These are phyloP conservation scores for Kwoniella mangroviensis DNA, from an alignment of 768 basidiomycete genomes.

Conservation along the genomic window DNA sequence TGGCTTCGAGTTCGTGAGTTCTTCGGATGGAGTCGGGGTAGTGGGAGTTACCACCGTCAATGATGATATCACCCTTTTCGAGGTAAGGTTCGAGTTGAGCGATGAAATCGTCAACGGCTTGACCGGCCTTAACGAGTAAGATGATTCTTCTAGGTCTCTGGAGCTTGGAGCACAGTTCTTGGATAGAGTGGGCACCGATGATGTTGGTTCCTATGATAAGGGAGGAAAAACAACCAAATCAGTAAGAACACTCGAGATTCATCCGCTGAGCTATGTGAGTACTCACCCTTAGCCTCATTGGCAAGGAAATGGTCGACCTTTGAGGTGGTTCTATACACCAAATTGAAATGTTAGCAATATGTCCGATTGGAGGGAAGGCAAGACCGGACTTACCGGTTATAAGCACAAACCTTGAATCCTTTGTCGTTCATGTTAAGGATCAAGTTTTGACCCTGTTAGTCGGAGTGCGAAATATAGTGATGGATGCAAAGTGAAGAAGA, in stretches of 20 bases:
- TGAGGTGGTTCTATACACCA: slow-evolving; percentile 67
- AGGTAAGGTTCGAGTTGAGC: slow-evolving; percentile 81
- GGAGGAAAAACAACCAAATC: slow-evolving; percentile 2
- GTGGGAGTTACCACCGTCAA: slow-evolving; percentile 99
- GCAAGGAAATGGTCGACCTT: slow-evolving; percentile 95
- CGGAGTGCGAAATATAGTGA: background rate
- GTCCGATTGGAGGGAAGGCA: background rate
- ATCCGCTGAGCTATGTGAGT: background rate
- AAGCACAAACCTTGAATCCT: slow-evolving; percentile 94
- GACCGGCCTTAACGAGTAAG: slow-evolving; percentile 96
- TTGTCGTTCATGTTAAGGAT: slow-evolving; percentile 99
- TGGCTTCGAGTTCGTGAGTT: slow-evolving; percentile 85
- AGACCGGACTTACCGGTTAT: slow-evolving; percentile 70
- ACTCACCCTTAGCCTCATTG: slow-evolving; percentile 94
- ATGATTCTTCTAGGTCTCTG: slow-evolving; percentile 96
- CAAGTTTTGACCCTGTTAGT: slow-evolving; percentile 83
- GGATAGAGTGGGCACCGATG: slow-evolving; percentile 88
- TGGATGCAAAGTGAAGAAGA: slow-evolving; percentile 21
- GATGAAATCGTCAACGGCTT: slow-evolving; percentile 96
- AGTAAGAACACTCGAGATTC: background rate
- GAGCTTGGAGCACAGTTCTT: slow-evolving; percentile 90
- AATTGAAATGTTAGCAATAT: background rate
- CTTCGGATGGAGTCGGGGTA: slow-evolving; percentile 98
- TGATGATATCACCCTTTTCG: slow-evolving; percentile 96
- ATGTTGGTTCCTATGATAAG: slow-evolving; percentile 78